A percentile compares a stretch with the other conserved stretches of the same genome.
phyloP scores from a whole-genome alignment of 176 grass and related monocot genomes.

The Tillandsia fasciculata region DNA sequence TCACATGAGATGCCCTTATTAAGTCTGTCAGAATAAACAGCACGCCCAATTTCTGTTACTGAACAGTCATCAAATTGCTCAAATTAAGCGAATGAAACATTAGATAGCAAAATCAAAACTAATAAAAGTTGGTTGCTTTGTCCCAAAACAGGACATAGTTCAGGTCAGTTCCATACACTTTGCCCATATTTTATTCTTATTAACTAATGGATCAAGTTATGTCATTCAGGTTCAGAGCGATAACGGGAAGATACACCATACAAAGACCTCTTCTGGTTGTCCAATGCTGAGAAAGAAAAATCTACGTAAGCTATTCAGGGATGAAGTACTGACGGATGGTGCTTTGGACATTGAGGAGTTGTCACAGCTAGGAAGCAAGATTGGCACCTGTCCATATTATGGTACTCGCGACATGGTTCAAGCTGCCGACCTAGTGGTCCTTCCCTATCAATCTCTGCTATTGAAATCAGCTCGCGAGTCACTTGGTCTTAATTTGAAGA shows the following conservation, averaged over 20 bases:
- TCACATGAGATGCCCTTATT: too few relatives aligned
- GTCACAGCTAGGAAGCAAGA: conserved; percentile 52
- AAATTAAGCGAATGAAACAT: too few relatives aligned
- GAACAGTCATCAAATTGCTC: too few relatives aligned
- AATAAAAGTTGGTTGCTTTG: too few relatives aligned
- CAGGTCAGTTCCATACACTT: too few relatives aligned
- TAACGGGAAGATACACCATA: conserved; percentile 26
- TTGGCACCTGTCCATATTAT: conserved; percentile 88
- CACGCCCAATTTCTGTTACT: too few relatives aligned
- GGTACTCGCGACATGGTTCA: conserved; percentile 60
- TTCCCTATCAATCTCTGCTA: conserved; percentile 82
- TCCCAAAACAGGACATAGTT: too few relatives aligned
- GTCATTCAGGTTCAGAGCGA: conserved; percentile 40
- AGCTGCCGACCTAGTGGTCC: conserved; percentile 68
- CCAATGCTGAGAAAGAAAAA: conserved; percentile 68
- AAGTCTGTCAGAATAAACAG: too few relatives aligned
- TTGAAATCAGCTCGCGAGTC: conserved; percentile 82
- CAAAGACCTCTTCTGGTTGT: conserved; percentile 59
- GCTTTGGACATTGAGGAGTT: conserved; percentile 90
- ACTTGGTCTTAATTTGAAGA: conserved; percentile 74
- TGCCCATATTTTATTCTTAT: conserved; percentile 1
- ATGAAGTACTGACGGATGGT: conserved; percentile 36
- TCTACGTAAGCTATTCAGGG: conserved; percentile 62
- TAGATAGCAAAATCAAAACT: too few relatives aligned
- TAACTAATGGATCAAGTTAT: not conserved